Evolutionary conservation across 192 early-diverging fungal genomes (phyloP).

Genomic region (Coemansia sp.): DNA sequence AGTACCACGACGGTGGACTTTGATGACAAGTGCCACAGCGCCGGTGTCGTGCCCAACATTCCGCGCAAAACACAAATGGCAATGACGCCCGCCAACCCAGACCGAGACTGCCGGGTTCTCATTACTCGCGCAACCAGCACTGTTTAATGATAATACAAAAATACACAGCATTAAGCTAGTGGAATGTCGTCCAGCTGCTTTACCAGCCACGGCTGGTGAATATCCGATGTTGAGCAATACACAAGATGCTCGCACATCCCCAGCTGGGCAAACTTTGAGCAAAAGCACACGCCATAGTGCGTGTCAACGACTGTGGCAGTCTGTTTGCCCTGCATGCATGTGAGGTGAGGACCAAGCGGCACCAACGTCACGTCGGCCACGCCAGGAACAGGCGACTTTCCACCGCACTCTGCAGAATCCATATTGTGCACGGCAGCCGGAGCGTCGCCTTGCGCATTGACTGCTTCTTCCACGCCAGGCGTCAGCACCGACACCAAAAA

Average conservation of each 20-base stretch:
- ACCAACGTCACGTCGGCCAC: neutral
- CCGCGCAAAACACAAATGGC: conserved; percentile 40
- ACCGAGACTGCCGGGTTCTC: conserved; percentile 42
- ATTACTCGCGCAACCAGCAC: conserved; percentile 1
- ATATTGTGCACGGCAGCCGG: neutral
- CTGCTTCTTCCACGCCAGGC: conserved; percentile 14
- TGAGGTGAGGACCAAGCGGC: neutral
- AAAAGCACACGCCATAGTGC: conserved; percentile 35
- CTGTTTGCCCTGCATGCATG: too few species aligned
- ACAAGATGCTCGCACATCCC: conserved; percentile 34
- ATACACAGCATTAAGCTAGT: neutral
- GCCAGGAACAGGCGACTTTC: neutral
- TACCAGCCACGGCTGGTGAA: conserved; percentile 37
- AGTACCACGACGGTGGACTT: neutral
- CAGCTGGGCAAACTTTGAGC: conserved; percentile 14
- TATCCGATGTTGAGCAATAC: conserved; percentile 18
- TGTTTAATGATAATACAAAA: neutral
- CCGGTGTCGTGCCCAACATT: conserved; percentile 18
- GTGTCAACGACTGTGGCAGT: conserved; percentile 16
- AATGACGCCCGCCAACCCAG: conserved; percentile 33
- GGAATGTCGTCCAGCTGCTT: conserved; percentile 22
- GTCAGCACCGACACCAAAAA: conserved; percentile 21
- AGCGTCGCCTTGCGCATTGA: neutral
- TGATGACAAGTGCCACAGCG: neutral
- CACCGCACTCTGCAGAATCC: conserved; percentile 7